Conservation (phyloP, 2,329 filamentous ascomycete genomes). For the Xylariales sp. region DNA sequence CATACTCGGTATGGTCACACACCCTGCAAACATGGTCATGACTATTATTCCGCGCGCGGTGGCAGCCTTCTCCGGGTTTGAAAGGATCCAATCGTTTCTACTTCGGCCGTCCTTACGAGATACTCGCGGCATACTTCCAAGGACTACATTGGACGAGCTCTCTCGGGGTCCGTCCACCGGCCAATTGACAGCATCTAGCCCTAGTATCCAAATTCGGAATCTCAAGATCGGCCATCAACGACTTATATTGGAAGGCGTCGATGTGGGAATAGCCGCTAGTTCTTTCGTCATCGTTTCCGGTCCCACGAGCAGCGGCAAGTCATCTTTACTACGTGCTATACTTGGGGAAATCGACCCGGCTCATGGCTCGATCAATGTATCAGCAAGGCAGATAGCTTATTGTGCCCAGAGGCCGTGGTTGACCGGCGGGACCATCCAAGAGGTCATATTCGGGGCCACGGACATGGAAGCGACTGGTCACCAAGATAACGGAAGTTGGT, state of each 20-base stretch:
- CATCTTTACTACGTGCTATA: slow-evolving; percentile 18
- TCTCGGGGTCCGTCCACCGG: too few species aligned
- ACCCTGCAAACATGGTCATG: slow-evolving; percentile 41
- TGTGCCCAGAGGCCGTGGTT: slow-evolving; percentile 35
- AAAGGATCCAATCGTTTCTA: slow-evolving; percentile 33
- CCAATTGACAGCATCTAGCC: too few species aligned
- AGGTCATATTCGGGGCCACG: too few species aligned
- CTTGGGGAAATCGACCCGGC: slow-evolving; percentile 15
- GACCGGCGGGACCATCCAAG: slow-evolving; percentile 26
- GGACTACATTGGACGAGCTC: too few species aligned
- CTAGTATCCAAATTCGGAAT: too few species aligned
- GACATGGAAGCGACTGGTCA: too few species aligned
- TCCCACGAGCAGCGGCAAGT: slow-evolving; percentile 24
- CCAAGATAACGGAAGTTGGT: too few species aligned
- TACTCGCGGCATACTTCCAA: too few species aligned
- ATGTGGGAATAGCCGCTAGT: too few species aligned
- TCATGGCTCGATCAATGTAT: slow-evolving; percentile 21
- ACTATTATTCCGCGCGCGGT: slow-evolving; percentile 31
- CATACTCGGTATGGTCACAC: slow-evolving; percentile 33
- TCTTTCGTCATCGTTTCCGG: slow-evolving; percentile 22
- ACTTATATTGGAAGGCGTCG: too few species aligned
- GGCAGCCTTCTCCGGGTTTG: slow-evolving; percentile 28
- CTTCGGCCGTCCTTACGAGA: slow-evolving; percentile 15
- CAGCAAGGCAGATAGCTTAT: slow-evolving; percentile 27
- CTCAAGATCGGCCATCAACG: too few species aligned